These are phyloP conservation scores for Tulasnella sp. DNA, from an alignment of 768 basidiomycete genomes.

Conservation along the genomic window DNA sequence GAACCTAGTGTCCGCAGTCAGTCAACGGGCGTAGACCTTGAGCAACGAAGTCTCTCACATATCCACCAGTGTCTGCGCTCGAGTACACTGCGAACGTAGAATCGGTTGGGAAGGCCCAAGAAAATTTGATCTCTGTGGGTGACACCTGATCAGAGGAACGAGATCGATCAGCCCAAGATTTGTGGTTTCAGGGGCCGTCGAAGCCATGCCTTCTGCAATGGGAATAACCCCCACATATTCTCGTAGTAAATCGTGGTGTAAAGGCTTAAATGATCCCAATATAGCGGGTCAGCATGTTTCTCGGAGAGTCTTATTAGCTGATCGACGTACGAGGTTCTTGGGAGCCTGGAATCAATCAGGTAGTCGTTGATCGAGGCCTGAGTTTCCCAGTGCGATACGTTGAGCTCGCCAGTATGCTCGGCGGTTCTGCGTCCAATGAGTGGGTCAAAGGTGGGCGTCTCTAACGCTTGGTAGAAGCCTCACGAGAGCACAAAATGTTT, in stretches of 20 bases:
- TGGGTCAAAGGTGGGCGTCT: neutral
- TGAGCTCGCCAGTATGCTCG: slow-evolving; percentile 11
- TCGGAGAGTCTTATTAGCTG: neutral
- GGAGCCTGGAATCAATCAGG: slow-evolving; percentile 22
- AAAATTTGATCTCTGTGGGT: neutral
- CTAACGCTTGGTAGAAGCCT: neutral
- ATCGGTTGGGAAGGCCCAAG: slow-evolving; percentile 8
- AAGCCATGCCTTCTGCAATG: neutral
- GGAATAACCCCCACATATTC: slow-evolving; percentile 3
- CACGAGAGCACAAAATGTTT: slow-evolving; percentile 32
- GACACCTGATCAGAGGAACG: neutral
- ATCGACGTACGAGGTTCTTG: slow-evolving; percentile 21
- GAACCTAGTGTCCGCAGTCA: neutral
- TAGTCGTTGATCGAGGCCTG: slow-evolving; percentile 28
- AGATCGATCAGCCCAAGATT: slow-evolving; percentile 1
- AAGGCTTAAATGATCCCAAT: neutral
- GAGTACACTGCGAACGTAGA: neutral
- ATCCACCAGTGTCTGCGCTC: neutral
- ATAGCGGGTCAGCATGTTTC: neutral
- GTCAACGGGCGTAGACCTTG: neutral
- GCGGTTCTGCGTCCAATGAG: neutral
- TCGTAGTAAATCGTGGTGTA: slow-evolving; percentile 8
- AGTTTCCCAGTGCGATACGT: slow-evolving; percentile 29
- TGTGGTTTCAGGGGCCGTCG: neutral
- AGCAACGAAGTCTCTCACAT: neutral